Conservation (phyloP, 164 flowering plant species). For the Akebia trifoliata region DNA sequence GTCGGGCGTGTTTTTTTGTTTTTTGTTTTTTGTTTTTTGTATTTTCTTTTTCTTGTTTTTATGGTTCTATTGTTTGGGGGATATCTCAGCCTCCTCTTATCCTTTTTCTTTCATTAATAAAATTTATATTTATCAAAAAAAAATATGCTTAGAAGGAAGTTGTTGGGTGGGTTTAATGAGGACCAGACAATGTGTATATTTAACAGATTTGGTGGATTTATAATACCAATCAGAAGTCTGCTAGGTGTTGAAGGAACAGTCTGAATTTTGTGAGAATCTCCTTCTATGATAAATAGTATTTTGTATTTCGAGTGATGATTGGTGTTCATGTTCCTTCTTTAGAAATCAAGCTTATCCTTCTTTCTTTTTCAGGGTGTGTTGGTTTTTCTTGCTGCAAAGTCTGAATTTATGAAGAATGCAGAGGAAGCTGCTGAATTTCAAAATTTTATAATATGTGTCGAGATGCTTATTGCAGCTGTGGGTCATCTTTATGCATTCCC, state of each 20-base stretch:
- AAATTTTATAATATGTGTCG: constrained; percentile 78
- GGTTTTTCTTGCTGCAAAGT: constrained; percentile 93
- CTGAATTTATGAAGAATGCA: constrained; percentile 63
- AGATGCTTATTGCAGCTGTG: constrained; percentile 94
- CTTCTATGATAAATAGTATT: not conserved
- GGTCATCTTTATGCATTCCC: constrained; percentile 95
- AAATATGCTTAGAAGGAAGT: too few species aligned
- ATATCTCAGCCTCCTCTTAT: too few species aligned
- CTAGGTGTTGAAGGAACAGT: not conserved
- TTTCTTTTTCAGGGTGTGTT: constrained; percentile 67
- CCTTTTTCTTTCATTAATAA: too few species aligned
- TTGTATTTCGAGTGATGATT: not conserved
- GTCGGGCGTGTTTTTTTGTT: too few species aligned
- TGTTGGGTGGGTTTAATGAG: not conserved
- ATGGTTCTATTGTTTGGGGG: too few species aligned
- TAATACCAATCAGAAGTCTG: not conserved
- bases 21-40: too few species aligned
- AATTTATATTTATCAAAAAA: too few species aligned
- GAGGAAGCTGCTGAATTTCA: constrained; percentile 90
- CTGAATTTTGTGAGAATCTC: not conserved
- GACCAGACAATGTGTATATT: not conserved
- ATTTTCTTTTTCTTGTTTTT: too few species aligned
- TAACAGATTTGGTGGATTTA: not conserved
- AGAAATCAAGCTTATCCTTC: not conserved
- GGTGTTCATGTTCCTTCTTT: not conserved